Base-by-base conservation (phyloP, 2,329 filamentous ascomycete genomes). In the Pezicula radicicola region DNA sequence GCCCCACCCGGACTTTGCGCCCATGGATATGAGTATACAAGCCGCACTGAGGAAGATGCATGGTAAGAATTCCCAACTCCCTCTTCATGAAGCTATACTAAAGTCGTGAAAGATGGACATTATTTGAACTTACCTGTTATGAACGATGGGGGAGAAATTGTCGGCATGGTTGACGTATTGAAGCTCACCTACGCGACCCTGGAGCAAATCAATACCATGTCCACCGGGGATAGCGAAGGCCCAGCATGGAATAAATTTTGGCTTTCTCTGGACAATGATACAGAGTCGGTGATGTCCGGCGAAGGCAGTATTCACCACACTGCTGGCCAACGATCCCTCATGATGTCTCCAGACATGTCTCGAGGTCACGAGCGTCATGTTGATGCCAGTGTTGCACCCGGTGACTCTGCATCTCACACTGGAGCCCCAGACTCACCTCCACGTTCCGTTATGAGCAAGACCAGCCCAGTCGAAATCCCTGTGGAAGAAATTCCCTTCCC, bases 201-300 rank as follows among this genome's bases (percentile, higher is more conserved):
- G 49, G 94, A 99, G 72, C 93, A 97, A 76, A 91, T 96, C 72
- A 97, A 97, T 76, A 91, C 90, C 53, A 97, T 99, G 87, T 85
- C 83, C 39, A 91, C 86, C 49, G 83, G 83, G 40, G 93, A 96
- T 67, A 91, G 84, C 62, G 94, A 99, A 72, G 94, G 94, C 0
- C 94, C 94, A 5, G 94, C 94, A 6, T 99, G 94, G 94, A 97
- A 97, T 77, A 99, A 97, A 72, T 99, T 99, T 75, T 99, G 94
- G 94, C 79, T 97, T 60, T 97, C 94, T 1, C 85, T 99, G 63
- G 83, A 68, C 15, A 84, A 97, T 70, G 85, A 95, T 63, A 93
- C 92, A 13, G 94, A 97, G 72, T 99, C 94, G 2, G 88, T 96
- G 80, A 85, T 97, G 70, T 99, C 94, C 54, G 94, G 92, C 54